Conservation (phyloP, 257 asterid species). For the Solanum tacnaense region DNA sequence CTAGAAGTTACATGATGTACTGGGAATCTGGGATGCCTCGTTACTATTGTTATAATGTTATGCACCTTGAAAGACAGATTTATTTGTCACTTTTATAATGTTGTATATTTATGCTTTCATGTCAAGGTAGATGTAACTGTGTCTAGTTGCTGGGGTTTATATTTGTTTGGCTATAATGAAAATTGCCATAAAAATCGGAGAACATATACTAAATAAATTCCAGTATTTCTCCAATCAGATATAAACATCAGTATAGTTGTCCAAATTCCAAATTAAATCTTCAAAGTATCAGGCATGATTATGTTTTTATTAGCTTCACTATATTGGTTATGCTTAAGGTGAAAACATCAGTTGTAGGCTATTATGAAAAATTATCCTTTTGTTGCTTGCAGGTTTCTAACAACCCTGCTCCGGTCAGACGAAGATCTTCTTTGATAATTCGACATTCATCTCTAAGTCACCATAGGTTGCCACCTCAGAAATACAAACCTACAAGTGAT, state of each 20-base stretch:
- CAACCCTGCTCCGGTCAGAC: constrained; percentile 4
- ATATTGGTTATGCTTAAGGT: not conserved
- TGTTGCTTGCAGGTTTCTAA: constrained; percentile 7
- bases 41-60: not conserved
- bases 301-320: not conserved
- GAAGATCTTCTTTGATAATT: not conserved
- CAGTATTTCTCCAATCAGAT: not conserved
- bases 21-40: not conserved
- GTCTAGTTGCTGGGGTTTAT: not conserved
- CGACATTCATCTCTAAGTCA: constrained; percentile 6
- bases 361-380: not conserved
- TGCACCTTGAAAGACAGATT: not conserved
- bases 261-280: not conserved
- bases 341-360: not conserved
- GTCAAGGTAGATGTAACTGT: not conserved
- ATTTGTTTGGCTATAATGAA: not conserved
- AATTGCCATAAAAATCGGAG: too few relatives aligned
- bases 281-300: not conserved
- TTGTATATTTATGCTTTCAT: not conserved
- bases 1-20: not conserved
- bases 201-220: not conserved
- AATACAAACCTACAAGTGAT: constrained; percentile 13
- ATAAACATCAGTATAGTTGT: not conserved
- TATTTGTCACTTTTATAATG: not conserved
- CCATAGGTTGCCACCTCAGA: not conserved